Evolutionary conservation across 2,329 filamentous ascomycete genomes (phyloP), one percentile per base, ranked within the genome.

Genomic region (Seiridium cupressi): DNA sequence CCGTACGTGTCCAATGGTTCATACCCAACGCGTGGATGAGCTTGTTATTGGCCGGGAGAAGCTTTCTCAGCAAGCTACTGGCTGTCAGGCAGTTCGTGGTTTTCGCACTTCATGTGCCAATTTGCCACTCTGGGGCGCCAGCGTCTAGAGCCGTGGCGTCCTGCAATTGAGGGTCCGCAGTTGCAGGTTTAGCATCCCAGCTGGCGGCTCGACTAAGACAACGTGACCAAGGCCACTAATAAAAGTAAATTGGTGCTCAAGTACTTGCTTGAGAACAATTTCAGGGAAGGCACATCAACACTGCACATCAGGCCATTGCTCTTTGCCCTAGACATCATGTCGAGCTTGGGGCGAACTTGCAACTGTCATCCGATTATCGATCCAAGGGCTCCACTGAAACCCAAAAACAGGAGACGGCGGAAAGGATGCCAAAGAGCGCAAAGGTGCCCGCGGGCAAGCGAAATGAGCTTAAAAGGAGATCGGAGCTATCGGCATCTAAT

Each of bases 391-490:
- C 48, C 57, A 59, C 40, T 32, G 10, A 55, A 31, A 10, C 38
- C n/a, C 18, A 35, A 55, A 55, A 55, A 55, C 51, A 44, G 51
- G 51, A 18, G 51, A 55, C 38, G 40, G 18, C 51, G 51, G 51
- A 55, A 55, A 18, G 38, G 18, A 44, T 55, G 51, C 36, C 51
- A 55, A 55, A 55, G 49, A 7, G 7, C 31, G 35, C 36, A 44
- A 26, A 32, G 51, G 51, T 38, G 36, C 18, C 36, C 51, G 38
- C 51, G 51, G 51, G 34, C 51, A 55, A 55, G 51, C 51, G 51
- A 55, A 55, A 55, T 55, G 11, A 44, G 51, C 11, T 10, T 40
- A 44, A 55, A 54, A 36, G 55, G 44, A 46, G 59, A 60, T 36
- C 49, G 49, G 49, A 53, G 49, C 49, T 53, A 53, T 53, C 49